Base-by-base conservation (phyloP, 257 asterid genomes). In the Ajuga chamaepitys region DNA sequence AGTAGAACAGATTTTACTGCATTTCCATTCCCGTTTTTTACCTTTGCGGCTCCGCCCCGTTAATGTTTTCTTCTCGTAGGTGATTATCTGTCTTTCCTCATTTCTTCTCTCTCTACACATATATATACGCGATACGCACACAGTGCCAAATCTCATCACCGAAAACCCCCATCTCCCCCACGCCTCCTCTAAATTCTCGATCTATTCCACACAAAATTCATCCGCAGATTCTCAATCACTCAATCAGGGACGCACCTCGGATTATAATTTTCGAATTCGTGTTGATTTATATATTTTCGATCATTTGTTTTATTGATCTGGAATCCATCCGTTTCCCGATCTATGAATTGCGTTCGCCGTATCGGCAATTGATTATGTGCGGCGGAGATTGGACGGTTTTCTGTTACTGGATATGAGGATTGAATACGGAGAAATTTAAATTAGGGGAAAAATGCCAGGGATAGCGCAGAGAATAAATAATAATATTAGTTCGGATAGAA, bases 361-460 rank as follows among this genome's bases (percentile, higher is more conserved):
- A 40, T 59, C 70, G 58, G 55, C 37, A 45, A 24, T 71, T 64
- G 71, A 61, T 73, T 70, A 26, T 37, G 52, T 35, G 71, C 66
- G 79, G 64, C 37, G 37, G 7, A 3, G 37, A 30, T 30, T 30
- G 37, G 37, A 8, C 37, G 37, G 37, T 16, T 37, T 64, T 58
- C 22, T 58, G 52, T 70, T 55, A 47, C 14, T 44, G 75, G 70
- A 65, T 74, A 80, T 72, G 88, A 67, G 78, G 73, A 80, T 78
- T 81, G 85, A 50, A 79, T 75, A 63, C 28, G 50, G 53, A 68
- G 77, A 41, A 67, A 65, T 80, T 81, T 72, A 76, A 47, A 71
- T 59, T 76, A 42, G 73, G 66, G 74, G 69, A 14, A 75, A 26
- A 80, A 94, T 94, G 99, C 99, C 97, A 18, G 96, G 86, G 64